phyloP scores from a whole-genome alignment of 495 filamentous ascomycete species.

The Aspergillus mulundensis region DNA sequence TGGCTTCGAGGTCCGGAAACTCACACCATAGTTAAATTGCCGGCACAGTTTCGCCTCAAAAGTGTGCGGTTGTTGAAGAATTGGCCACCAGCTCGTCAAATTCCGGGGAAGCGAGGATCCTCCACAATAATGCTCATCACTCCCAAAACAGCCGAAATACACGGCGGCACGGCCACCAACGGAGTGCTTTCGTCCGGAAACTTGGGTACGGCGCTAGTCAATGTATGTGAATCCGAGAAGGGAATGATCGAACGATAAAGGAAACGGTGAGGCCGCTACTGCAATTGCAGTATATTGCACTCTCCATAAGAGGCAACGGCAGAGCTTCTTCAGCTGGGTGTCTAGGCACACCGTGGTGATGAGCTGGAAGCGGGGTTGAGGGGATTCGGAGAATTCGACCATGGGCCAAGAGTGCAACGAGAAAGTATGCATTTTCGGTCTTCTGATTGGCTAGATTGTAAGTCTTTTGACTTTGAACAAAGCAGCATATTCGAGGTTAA shows the following conservation, averaged over 20 bases:
- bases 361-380: neutral
- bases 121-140: neutral
- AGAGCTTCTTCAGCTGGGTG: neutral
- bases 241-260: neutral
- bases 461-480: neutral
- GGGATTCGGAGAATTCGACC: neutral
- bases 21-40: no score
- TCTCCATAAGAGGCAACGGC: neutral
- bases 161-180: neutral
- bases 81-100: neutral
- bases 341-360: neutral
- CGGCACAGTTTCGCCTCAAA: no score
- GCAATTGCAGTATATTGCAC: neutral
- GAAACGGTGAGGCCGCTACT: neutral
- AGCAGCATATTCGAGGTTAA: neutral
- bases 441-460: neutral
- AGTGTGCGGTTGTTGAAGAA: no score
- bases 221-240: neutral
- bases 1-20: neutral
- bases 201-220: neutral
- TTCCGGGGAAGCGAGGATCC: slow-evolving; percentile 3
- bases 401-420: neutral
- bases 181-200: slow-evolving; percentile 3
- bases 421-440: neutral
- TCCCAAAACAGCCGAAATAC: neutral